Evolutionary conservation across 257 asterid genomes (phyloP).

Genomic region (Plantago major): DNA sequence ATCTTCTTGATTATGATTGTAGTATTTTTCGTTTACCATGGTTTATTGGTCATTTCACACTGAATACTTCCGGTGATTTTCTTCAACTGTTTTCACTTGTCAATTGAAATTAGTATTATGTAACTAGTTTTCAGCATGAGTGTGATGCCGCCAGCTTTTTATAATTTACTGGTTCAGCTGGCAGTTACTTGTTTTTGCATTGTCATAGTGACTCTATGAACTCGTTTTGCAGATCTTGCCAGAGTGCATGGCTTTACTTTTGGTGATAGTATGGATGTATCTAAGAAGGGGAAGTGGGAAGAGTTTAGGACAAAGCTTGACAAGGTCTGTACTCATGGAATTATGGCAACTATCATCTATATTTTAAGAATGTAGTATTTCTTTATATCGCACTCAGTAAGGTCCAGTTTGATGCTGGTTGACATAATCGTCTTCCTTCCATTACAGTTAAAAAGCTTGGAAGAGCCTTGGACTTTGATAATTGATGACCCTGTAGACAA

Average conservation of each 20-base stretch:
- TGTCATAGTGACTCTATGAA: conserved; percentile 9
- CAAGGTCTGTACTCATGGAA: conserved; percentile 43
- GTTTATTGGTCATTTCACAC: neutral
- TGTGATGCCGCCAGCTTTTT: neutral
- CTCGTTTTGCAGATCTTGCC: conserved; percentile 63
- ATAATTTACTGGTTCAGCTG: neutral
- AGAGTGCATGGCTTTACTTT: conserved; percentile 81
- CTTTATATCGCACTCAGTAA: too few species aligned
- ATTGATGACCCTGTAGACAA: conserved; percentile 86
- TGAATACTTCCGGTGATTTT: neutral
- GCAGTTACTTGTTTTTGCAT: neutral
- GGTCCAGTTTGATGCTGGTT: neutral
- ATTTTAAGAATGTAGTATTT: too few species aligned
- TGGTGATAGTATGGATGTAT: conserved; percentile 83
- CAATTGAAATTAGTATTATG: neutral
- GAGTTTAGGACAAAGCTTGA: conserved; percentile 61
- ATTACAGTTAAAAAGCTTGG: conserved; percentile 67
- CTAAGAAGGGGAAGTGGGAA: conserved; percentile 63
- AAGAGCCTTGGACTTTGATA: conserved; percentile 81
- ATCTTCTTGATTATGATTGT: neutral
- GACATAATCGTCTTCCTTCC: neutral
- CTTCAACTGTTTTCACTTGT: neutral
- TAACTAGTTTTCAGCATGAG: neutral
- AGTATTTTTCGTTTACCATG: neutral
- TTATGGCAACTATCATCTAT: neutral